These are phyloP conservation scores for Pseudogymnoascus sp. DNA, from an alignment of 2,329 filamentous ascomycete species.

Conservation along the genomic window DNA sequence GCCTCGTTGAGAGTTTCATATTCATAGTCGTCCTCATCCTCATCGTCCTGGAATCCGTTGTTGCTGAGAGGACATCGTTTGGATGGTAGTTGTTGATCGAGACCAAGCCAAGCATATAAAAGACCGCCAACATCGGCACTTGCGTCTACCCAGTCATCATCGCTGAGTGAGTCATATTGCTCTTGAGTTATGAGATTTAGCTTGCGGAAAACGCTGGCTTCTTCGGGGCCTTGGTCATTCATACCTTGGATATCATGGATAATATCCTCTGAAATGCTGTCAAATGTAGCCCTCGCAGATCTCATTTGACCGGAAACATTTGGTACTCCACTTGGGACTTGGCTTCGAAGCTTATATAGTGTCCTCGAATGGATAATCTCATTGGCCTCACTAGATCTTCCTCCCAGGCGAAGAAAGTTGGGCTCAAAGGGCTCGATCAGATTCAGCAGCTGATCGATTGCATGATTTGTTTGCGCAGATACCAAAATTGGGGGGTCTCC, in stretches of 20 bases:
- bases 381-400: slow-evolving; percentile 35
- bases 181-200: slow-evolving; percentile 51
- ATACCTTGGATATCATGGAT: not conserved
- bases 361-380: slow-evolving; percentile 57
- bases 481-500: slow-evolving; percentile 65
- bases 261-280: slow-evolving; percentile 12
- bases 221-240: slow-evolving; percentile 36
- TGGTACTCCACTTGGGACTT: not conserved
- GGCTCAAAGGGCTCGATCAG: slow-evolving; percentile 42
- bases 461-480: slow-evolving; percentile 84
- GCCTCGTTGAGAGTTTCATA: slow-evolving; percentile 23
- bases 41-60: slow-evolving; percentile 22
- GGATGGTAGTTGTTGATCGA: slow-evolving; percentile 19
- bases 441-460: slow-evolving; percentile 69
- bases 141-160: slow-evolving; percentile 31
- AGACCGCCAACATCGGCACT: not conserved
- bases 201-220: slow-evolving; percentile 45
- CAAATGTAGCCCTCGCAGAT: slow-evolving; percentile 23
- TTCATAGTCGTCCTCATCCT: slow-evolving; percentile 22
- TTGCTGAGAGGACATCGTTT: slow-evolving; percentile 21
- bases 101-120: slow-evolving; percentile 20
- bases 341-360: slow-evolving; percentile 38
- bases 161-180: slow-evolving; percentile 56
- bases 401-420: slow-evolving; percentile 52
- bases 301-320: not conserved